These are phyloP conservation scores for Leccinum imitatum DNA, from an alignment of 768 basidiomycete species.

Conservation along the genomic window DNA sequence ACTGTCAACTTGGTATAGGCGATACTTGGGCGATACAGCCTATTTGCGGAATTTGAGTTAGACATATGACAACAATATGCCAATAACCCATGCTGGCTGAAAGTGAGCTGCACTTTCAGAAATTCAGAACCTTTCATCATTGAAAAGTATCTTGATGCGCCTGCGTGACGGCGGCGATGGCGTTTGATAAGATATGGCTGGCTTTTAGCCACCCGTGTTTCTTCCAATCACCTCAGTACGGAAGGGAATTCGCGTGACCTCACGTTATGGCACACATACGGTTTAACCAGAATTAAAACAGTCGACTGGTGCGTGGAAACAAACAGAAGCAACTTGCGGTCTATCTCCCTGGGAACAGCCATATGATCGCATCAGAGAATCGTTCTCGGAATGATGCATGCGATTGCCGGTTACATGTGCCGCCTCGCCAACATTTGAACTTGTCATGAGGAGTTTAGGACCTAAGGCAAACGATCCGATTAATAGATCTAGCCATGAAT, in stretches of 20 bases:
- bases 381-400: constrained; percentile 22
- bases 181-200: background rate
- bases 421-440: constrained; percentile 9
- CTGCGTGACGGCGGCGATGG: background rate
- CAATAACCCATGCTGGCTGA: too few relatives aligned
- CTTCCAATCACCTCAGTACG: background rate
- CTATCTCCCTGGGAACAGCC: constrained; percentile 25
- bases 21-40: too few relatives aligned
- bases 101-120: too few relatives aligned
- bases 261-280: background rate
- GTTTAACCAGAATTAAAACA: background rate
- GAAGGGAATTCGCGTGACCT: background rate
- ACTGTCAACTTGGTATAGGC: background rate
- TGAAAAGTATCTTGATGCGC: background rate
- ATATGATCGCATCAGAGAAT: constrained; percentile 16
- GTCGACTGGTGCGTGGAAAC: constrained; percentile 12
- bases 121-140: too few relatives aligned
- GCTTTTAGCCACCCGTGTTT: background rate
- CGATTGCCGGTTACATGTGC: constrained; percentile 9
- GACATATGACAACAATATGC: background rate
- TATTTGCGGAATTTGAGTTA: background rate
- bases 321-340: constrained; percentile 13
- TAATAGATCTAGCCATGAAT: background rate
- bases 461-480: background rate
- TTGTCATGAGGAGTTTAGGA: background rate